Evolutionary conservation across 1,139 yeast genomes (phyloP).

Genomic region (Suhomyces guaymorum): DNA sequence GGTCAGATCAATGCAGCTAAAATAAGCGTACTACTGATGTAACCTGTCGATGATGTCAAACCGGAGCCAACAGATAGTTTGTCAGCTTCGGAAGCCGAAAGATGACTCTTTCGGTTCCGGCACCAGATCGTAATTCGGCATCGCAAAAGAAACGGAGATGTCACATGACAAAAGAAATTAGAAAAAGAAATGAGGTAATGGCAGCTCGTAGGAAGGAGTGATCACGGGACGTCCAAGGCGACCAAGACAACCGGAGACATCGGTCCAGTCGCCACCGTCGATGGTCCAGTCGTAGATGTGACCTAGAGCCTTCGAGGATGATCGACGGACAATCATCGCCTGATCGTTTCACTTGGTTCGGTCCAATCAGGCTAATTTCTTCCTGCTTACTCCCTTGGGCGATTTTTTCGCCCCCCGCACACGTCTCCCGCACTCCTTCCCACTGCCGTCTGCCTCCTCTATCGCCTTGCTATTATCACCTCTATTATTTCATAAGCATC

Average conservation of each 20-base stretch:
- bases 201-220: no score
- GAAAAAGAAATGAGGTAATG: background rate
- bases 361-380: background rate
- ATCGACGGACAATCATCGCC: no score
- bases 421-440: slow-evolving; percentile 6
- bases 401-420: slow-evolving; percentile 3
- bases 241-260: background rate
- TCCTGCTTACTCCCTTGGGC: background rate
- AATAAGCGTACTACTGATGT: no score
- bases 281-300: no score
- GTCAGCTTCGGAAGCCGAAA: no score
- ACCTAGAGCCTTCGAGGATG: no score
- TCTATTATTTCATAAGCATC: slow-evolving; percentile 13
- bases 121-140: background rate
- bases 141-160: slow-evolving; percentile 5
- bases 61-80: no score
- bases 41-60: no score
- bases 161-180: slow-evolving; percentile 4
- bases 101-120: no score
- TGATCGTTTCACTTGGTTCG: background rate
- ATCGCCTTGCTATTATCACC: slow-evolving; percentile 14
- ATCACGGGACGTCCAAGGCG: no score
- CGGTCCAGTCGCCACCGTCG: background rate
- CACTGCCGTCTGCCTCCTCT: slow-evolving; percentile 6
- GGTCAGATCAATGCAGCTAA: no score